Conservation (phyloP, 495 filamentous ascomycete genomes). For the Cenococcum geophilum region DNA sequence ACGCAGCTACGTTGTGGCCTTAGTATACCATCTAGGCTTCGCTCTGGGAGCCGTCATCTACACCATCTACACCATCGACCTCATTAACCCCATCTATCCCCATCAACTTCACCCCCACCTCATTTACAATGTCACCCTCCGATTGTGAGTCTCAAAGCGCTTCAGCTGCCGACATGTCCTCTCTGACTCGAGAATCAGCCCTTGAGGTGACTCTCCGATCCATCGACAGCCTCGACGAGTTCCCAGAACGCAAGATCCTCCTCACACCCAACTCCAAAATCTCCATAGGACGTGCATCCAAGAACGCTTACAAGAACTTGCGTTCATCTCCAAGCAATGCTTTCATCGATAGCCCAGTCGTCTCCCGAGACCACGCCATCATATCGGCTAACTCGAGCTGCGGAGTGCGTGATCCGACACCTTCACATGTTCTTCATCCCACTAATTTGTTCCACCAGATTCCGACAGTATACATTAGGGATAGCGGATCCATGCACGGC, state of each 20-base stretch:
- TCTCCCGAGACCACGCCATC: slow-evolving; percentile 72
- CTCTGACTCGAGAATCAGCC: neutral
- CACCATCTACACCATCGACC: too few relatives aligned
- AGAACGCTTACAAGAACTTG: slow-evolving; percentile 50
- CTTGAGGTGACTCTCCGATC: slow-evolving; percentile 21
- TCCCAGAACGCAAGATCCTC: slow-evolving; percentile 19
- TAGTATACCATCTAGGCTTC: too few relatives aligned
- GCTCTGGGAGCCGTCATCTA: too few relatives aligned
- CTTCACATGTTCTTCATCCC: neutral
- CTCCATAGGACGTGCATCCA: slow-evolving; percentile 56
- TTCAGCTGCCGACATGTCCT: neutral
- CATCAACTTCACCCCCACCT: neutral
- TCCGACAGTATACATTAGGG: slow-evolving; percentile 21
- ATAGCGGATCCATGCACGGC: slow-evolving; percentile 29
- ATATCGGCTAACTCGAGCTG: slow-evolving; percentile 33
- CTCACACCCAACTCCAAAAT: slow-evolving; percentile 21
- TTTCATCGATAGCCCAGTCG: slow-evolving; percentile 73
- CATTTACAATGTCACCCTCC: slow-evolving; percentile 2
- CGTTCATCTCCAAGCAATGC: slow-evolving; percentile 52
- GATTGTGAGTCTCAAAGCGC: neutral
- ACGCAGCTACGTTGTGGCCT: too few relatives aligned
- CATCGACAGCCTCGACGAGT: slow-evolving; percentile 19
- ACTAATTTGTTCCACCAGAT: neutral
- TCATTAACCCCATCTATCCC: neutral
- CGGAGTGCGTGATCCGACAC: neutral